Evolutionary conservation across 768 basidiomycete genomes (phyloP), one percentile per base, ranked within the genome.

Genomic region (Leccinum truebloodii): DNA sequence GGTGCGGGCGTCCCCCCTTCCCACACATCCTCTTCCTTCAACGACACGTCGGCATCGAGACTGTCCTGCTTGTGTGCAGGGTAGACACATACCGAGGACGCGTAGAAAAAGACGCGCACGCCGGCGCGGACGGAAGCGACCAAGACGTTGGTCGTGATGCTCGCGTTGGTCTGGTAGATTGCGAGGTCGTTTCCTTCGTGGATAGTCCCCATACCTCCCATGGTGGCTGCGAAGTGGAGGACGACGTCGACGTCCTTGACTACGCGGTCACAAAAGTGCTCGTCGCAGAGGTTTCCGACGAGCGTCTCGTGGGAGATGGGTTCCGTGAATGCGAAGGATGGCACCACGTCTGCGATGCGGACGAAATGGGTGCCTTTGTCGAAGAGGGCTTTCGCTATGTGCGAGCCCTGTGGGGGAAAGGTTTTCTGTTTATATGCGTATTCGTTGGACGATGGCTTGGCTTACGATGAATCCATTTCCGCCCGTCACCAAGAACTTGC

Each of bases 171-270:
- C 6, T 64, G 58, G 62, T 85, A 87, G 28, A 86, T 82, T 18
- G 61, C 59, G 48, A 78, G 72, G 54, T 83, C 81, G 65, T 86
- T 86, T 0, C 65, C 71, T 4, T 71, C 65, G 62, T 86, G 84
- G 52, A 86, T 87, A 0, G 79, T 78, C 2, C 86, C 86, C 86
- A 87, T 87, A 0, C 86, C 86, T 4, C 84, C 85, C 85, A 85
- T 86, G 22, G 76, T 81, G 2, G 85, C 85, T 12, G 86, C 83
- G 62, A 86, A 81, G 67, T 87, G 85, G 20, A 85, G 71, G 26
- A 87, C 77, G 7, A 71, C 75, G 53, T 78, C 63, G 0, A 83
- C 74, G 30, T 73, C 80, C n/a, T 64, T 67, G 7, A 83, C 74
- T 1, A 67, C 78, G 3, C 65, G 69, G 14, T 71, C 58, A 63